A percentile compares a stretch with the other conserved stretches of the same genome.
phyloP scores from a whole-genome alignment of 148 eudicot genomes.

The Rhododendron henanense region DNA sequence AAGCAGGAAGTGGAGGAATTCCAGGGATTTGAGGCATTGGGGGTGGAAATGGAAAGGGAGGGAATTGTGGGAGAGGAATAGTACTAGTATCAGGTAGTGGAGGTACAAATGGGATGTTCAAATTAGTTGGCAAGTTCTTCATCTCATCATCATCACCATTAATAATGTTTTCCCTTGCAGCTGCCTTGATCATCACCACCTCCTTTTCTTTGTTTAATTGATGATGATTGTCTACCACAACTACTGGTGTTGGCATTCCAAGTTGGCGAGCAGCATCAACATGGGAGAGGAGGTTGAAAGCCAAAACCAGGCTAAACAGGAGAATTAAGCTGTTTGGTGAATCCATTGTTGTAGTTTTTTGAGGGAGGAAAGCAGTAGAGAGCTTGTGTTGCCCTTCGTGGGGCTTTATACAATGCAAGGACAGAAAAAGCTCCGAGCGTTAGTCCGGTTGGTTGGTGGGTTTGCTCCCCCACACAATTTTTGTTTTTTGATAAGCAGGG shows the following conservation, averaged over 20 bases:
- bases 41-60: neutral
- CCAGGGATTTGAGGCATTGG: neutral
- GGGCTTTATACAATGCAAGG: no score
- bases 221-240: neutral
- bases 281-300: neutral
- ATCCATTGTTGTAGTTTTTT: neutral
- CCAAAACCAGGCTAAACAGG: neutral
- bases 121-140: neutral
- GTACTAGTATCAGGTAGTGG: neutral
- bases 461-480: no score
- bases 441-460: no score
- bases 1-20: neutral
- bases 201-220: neutral
- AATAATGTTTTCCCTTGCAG: neutral
- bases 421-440: no score
- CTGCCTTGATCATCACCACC: neutral
- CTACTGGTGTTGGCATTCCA: neutral
- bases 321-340: neutral
- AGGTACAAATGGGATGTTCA: neutral
- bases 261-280: neutral
- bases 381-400: no score
- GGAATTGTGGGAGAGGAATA: neutral
- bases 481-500: no score
- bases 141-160: neutral
- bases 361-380: neutral